A percentile compares a stretch with the other conserved stretches of the same genome.
These are phyloP conservation scores for Corniculantispora saksenae DNA, from an alignment of 2,329 filamentous ascomycete species.

Conservation along the genomic window DNA sequence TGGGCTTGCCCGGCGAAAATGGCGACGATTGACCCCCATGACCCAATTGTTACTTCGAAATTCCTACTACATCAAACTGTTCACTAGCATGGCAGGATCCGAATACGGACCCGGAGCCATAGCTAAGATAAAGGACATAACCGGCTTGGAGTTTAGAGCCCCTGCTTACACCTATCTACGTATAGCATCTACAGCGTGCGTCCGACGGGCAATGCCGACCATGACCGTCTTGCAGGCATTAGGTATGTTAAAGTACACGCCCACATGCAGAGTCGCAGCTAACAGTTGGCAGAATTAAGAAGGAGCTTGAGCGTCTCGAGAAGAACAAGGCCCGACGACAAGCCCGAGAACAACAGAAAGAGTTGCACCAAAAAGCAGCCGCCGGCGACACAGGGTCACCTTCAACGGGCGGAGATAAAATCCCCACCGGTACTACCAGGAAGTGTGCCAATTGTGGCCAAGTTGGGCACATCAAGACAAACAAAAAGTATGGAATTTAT, in stretches of 20 bases:
- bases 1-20: neutral
- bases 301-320: conserved; percentile 78
- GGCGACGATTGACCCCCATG: neutral
- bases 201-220: conserved; percentile 52
- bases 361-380: conserved; percentile 51
- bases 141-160: conserved; percentile 37
- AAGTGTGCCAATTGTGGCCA: conserved; percentile 98
- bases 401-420: conserved; percentile 49
- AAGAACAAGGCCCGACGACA: conserved; percentile 90
- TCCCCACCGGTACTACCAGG: conserved; percentile 69
- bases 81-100: neutral
- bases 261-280: conserved; percentile 20
- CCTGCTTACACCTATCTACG: conserved; percentile 41
- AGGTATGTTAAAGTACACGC: conserved; percentile 32
- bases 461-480: conserved; percentile 97
- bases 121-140: conserved; percentile 32
- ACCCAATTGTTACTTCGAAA: neutral
- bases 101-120: conserved; percentile 30
- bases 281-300: conserved; percentile 39
- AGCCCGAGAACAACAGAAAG: conserved; percentile 88
- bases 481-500: conserved; percentile 77
- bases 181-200: conserved; percentile 51
- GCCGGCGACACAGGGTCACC: conserved; percentile 52
- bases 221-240: conserved; percentile 49
- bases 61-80: neutral